These are phyloP conservation scores for Trametes versicolor DNA, from an alignment of 1,284 basidiomycete species.

Conservation along the genomic window DNA sequence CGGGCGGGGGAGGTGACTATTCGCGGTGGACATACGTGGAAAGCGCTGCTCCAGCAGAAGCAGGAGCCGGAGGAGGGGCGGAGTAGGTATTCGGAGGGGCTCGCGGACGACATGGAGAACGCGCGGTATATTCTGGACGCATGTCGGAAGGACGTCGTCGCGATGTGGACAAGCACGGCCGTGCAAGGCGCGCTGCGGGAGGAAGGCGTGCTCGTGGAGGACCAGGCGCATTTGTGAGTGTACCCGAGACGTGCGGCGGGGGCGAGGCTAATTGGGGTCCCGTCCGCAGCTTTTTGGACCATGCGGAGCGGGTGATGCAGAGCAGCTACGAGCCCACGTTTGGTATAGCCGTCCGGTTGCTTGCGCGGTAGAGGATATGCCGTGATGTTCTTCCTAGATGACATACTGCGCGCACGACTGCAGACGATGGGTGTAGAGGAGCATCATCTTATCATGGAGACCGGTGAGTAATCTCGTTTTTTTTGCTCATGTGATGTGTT, in stretches of 20 bases:
- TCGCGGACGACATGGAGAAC: conserved; percentile 49
- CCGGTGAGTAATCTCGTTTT: conserved; percentile 38
- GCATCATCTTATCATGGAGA: conserved; percentile 62
- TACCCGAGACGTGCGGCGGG: background rate
- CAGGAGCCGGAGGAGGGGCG: conserved; percentile 16
- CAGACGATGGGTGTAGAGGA: conserved; percentile 70
- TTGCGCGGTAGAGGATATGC: conserved; percentile 18
- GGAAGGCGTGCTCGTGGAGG: conserved; percentile 57
- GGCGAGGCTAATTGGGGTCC: background rate
- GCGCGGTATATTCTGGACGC: conserved; percentile 59
- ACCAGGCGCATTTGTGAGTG: conserved; percentile 70
- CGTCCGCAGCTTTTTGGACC: conserved; percentile 62
- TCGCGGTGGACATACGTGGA: conserved; percentile 60
- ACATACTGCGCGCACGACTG: conserved; percentile 68
- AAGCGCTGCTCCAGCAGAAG: conserved; percentile 41
- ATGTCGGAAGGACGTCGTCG: conserved; percentile 60
- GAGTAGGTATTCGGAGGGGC: conserved; percentile 9
- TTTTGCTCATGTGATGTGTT: background rate
- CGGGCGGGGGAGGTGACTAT: conserved; percentile 57
- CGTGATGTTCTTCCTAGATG: conserved; percentile 49
- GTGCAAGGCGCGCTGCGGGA: conserved; percentile 54
- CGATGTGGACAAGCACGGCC: conserved; percentile 56
- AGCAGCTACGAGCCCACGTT: conserved; percentile 61
- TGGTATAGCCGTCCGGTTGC: conserved; percentile 43
- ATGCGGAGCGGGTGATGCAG: conserved; percentile 58